phyloP scores from a whole-genome alignment of 331 rosid genomes.

The Quercus lobata region DNA sequence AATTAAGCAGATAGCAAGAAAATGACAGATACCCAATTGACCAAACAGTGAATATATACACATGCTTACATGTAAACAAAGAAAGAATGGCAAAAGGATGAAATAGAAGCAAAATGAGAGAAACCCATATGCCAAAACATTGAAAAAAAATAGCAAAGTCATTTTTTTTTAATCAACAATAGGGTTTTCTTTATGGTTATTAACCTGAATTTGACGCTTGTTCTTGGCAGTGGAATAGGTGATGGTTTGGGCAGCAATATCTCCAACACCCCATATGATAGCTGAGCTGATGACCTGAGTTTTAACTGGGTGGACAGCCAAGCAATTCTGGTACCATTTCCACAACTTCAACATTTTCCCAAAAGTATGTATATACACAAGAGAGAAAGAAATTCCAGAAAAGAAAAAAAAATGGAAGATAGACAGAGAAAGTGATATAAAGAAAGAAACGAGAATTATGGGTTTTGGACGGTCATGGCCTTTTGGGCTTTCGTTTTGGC shows the following conservation, averaged over 20 bases:
- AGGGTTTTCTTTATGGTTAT: not conserved
- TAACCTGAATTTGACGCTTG: slow-evolving; percentile 17
- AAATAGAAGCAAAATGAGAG: not conserved
- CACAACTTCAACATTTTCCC: slow-evolving; percentile 45
- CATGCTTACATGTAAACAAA: not conserved
- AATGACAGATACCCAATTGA: not conserved
- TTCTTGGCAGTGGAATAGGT: slow-evolving; percentile 34
- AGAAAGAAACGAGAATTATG: not conserved
- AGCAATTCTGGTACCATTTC: slow-evolving; percentile 53
- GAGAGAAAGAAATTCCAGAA: not conserved
- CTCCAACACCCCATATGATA: slow-evolving; percentile 58
- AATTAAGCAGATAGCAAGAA: not conserved
- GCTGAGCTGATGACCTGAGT: slow-evolving; percentile 60
- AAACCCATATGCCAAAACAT: not conserved
- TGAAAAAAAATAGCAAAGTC: not conserved
- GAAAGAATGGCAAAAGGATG: not conserved
- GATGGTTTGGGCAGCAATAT: slow-evolving; percentile 53
- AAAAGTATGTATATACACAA: too few relatives aligned
- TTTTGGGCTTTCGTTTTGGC: not conserved
- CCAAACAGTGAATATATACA: not conserved
- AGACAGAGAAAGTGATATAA: too few relatives aligned
- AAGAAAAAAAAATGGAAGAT: not conserved
- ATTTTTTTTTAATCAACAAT: slow-evolving; percentile 5
- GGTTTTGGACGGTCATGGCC: not conserved
- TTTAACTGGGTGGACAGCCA: slow-evolving; percentile 55